phyloP scores from a whole-genome alignment of 148 eudicot genomes.

The Silene uniflora region DNA sequence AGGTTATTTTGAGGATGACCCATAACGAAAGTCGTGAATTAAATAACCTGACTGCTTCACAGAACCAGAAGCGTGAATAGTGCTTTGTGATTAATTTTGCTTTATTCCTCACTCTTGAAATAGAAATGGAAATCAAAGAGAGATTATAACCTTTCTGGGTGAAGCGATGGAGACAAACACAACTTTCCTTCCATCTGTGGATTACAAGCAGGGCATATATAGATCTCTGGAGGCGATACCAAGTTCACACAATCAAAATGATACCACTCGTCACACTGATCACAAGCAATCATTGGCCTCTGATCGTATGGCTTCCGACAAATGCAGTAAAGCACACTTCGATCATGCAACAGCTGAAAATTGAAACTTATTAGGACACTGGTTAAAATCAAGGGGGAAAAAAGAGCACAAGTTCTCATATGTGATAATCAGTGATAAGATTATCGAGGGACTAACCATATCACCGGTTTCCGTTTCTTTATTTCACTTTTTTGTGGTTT shows the following conservation, averaged over 20 bases:
- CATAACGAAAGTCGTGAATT: not conserved
- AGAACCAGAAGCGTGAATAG: too few relatives aligned
- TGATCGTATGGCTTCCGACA: constrained; percentile 90
- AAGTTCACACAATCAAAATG: constrained; percentile 88
- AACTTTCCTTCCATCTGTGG: constrained; percentile 40
- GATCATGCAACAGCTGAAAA: constrained; percentile 70
- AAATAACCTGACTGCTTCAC: too few relatives aligned
- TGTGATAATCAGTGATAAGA: too few relatives aligned
- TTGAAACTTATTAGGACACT: not conserved
- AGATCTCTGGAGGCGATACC: constrained; percentile 60
- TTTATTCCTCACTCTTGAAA: too few relatives aligned
- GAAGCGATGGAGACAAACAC: constrained; percentile 25
- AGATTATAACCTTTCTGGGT: constrained; percentile 51
- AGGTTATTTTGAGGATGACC: too few relatives aligned
- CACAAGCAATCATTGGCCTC: constrained; percentile 95
- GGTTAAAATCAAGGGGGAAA: not conserved
- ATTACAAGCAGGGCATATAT: constrained; percentile 88
- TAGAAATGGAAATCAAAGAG: too few relatives aligned
- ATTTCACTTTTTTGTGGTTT: too few relatives aligned
- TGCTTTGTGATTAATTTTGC: not conserved
- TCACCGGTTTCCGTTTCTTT: too few relatives aligned
- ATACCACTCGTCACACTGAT: constrained; percentile 97
- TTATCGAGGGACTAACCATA: not conserved
- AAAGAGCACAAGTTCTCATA: too few relatives aligned
- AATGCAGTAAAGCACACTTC: constrained; percentile 91